Evolutionary conservation across 169 alveolate genomes (phyloP), one percentile per base, ranked within the genome.

Genomic region (Eimeria zaria): DNA sequence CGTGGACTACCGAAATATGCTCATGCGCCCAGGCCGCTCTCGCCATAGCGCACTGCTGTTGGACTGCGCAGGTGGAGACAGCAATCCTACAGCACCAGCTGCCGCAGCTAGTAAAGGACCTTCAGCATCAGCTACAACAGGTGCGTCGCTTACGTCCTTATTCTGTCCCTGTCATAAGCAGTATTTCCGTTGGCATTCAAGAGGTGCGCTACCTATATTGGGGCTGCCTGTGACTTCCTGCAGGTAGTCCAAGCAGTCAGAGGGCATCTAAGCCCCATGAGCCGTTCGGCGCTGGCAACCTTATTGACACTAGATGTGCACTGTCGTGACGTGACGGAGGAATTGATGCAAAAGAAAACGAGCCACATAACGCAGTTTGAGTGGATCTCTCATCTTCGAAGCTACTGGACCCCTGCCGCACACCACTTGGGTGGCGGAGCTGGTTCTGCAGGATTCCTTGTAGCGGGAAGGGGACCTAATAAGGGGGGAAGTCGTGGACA

Each of bases 351-450:
- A 76, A 89, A 88, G 76, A 88, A 87, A 30, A 97, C 97, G 36
- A 20, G 51, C 60, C 91, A 97, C 20, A 95, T 96, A 24, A 95
- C 97, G 85, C 98, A 98, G 93, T 99, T 98, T 95, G 99, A 98
- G 89, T 99, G 99, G 99, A 97, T 97, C 33, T 97, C 98, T 22
- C 98, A 98, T 97, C 97, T 99, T 89, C 97, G 99, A 36, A 98
- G 97, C 96, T 98, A 98, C 96, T 98, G 98, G 98, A 91, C 96
- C 78, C 94, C 94, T 36, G 73, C 91, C 12, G 97, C 97, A 11
- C 64, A 53, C 74, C 71, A 27, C 46, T 64, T 84, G 80, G 60
- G 87, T 39, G 85, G 83, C 11, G 81, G 62, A 92, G 83, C 84
- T 41, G 94, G 80, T 18, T 51, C 60, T 87, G 83, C 60, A 22